These are phyloP conservation scores for Solanum corneliomulleri DNA, from an alignment of 257 asterid genomes.

Conservation along the genomic window DNA sequence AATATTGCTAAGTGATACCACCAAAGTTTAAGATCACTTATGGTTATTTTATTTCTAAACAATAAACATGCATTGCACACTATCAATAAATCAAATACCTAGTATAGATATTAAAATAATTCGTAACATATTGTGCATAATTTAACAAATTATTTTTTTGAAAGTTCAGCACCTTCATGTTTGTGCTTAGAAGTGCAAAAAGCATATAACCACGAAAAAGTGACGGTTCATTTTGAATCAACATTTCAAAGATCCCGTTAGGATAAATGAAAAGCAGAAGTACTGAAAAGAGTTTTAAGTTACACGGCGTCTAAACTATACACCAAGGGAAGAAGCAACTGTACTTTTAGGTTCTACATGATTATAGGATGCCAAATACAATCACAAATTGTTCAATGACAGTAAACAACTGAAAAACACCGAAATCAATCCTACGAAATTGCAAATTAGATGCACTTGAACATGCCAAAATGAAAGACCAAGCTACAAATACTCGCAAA, in stretches of 20 bases:
- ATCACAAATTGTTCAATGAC: conserved; percentile 14
- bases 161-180: too few species aligned
- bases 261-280: neutral
- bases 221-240: neutral
- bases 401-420: conserved; percentile 3
- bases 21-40: too few species aligned
- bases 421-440: conserved; percentile 5
- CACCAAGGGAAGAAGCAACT: neutral
- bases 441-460: conserved; percentile 15
- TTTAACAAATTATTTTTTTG: too few species aligned
- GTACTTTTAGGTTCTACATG: neutral
- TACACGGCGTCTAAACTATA: neutral
- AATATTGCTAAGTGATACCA: too few species aligned
- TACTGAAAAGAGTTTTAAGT: neutral
- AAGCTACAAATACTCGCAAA: conserved; percentile 9
- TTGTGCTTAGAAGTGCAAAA: neutral
- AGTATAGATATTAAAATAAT: too few species aligned
- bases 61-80: too few species aligned
- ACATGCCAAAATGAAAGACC: conserved; percentile 15
- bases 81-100: too few species aligned
- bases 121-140: too few species aligned
- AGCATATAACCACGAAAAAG: neutral
- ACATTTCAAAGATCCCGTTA: neutral
- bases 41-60: too few species aligned
- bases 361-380: conserved; percentile 10